Evolutionary conservation across 129 eudicot genomes (phyloP).

Genomic region (Kitagawia praeruptora): DNA sequence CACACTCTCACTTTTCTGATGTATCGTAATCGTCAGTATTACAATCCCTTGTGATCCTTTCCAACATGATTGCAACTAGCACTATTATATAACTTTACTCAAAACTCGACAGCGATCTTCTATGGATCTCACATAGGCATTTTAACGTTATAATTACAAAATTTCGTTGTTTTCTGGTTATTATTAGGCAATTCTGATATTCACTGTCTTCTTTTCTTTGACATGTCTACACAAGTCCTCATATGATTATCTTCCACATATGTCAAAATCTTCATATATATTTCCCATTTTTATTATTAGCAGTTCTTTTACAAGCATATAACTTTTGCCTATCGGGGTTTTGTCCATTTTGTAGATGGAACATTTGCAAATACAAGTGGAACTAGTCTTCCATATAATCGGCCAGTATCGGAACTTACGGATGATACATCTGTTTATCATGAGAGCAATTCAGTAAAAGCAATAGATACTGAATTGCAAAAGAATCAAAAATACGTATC

Average conservation of each 20-base stretch:
- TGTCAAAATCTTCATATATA: neutral
- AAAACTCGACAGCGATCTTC: neutral
- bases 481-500: constrained; percentile 53
- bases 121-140: neutral
- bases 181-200: neutral
- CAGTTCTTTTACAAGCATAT: neutral
- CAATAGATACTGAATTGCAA: constrained; percentile 18
- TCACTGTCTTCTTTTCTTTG: neutral
- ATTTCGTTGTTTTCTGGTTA: neutral
- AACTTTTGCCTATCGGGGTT: neutral
- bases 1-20: neutral
- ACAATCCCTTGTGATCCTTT: neutral
- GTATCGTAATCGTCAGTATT: neutral
- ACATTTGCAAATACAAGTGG: constrained; percentile 13
- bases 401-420: constrained; percentile 29
- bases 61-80: neutral
- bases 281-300: neutral
- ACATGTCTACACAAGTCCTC: neutral
- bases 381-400: constrained; percentile 12
- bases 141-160: neutral
- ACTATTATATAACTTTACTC: neutral
- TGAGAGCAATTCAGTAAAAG: constrained; percentile 26
- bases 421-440: constrained; percentile 22
- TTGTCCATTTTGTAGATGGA: constrained; percentile 15
- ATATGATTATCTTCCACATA: neutral